Base-by-base conservation (phyloP, 2,329 filamentous ascomycete genomes). In the Fusarium caatingaense region DNA sequence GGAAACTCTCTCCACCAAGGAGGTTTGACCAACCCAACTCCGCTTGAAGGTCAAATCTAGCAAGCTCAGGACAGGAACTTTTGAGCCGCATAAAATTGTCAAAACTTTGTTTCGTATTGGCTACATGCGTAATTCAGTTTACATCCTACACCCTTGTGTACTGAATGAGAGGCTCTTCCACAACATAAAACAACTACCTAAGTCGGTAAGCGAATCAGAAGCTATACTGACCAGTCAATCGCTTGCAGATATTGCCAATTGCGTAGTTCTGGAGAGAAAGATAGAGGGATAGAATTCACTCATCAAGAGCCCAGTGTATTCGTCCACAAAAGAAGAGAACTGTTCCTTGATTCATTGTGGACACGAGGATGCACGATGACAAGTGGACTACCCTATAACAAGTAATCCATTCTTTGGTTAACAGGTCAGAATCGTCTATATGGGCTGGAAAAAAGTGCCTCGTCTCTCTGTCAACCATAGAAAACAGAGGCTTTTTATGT, bases 11-110 rank as follows among this genome's bases (percentile, higher is more conserved):
- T 56, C 60, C 60, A 37, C 60, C 60, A 21, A 5, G 20, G 46
- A 42, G 20, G 46, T 64, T 56, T 40, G 62, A 37, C 54, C 41
- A 47, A 18, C 32, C 42, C 45, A 50, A 23, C 18, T 60, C 59
- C 28, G 57, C 44, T 23, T 41, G 32, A 30, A 46, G 23, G 32
- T 34, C 30, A 32, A 32, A 15, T 15, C 13, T 18, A 37, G 13
- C 15, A 5, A 40, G 48, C 30, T 37, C 23, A 40, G 12, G 13
- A 41, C 12, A n/a, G 25, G 23, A 41, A 28, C 23, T 51, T 37
- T 20, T 18, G 16, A 51, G 49, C 32, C 49, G 48, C 21, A 41
- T n/a, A 8, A 18, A 28, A 10, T 27, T 21, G 10, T 5, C 7
- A 16, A 28, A 41, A 9, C 9, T 27, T 23, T 42, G 13, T 27